Conservation (phyloP, 768 basidiomycete genomes). For the Ephemerocybe angulata region DNA sequence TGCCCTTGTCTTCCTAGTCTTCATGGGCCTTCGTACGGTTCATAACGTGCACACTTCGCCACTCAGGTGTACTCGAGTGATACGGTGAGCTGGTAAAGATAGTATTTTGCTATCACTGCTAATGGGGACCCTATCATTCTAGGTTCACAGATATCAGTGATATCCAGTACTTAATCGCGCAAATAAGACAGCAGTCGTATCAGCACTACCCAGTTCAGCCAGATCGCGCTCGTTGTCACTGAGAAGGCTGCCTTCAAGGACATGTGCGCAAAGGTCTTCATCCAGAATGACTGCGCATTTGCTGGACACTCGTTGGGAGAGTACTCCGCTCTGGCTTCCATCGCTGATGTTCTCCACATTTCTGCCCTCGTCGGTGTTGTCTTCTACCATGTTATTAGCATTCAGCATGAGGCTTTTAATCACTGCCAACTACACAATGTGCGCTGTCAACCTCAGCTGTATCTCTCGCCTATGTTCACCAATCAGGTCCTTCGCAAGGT, state of each 20-base stretch:
- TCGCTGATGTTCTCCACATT: conserved; percentile 94
- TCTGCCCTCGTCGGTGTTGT: conserved; percentile 96
- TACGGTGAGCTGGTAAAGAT: too few relatives aligned
- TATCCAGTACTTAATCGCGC: too few relatives aligned
- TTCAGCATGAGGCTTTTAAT: conserved; percentile 94
- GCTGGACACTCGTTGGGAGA: conserved; percentile 98
- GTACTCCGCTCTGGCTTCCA: conserved; percentile 96
- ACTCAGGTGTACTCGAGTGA: too few relatives aligned
- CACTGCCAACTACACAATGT: conserved; percentile 98
- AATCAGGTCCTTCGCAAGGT: conserved; percentile 96
- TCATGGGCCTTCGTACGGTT: too few relatives aligned
- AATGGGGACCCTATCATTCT: too few relatives aligned
- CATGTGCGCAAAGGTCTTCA: conserved; percentile 93
- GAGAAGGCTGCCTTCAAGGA: conserved; percentile 99
- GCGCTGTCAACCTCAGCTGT: conserved; percentile 94
- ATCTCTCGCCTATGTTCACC: conserved; percentile 91
- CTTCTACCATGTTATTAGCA: conserved; percentile 99
- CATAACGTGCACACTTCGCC: too few relatives aligned
- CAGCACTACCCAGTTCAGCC: conserved; percentile 98
- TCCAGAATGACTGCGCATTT: conserved; percentile 89
- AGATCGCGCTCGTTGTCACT: conserved; percentile 96
- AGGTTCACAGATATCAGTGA: too few relatives aligned
- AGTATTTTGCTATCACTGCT: too few relatives aligned
- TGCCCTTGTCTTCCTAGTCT: too few relatives aligned
- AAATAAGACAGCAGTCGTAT: too few relatives aligned